These are phyloP conservation scores for Trichodelitschia bisporula DNA, from an alignment of 495 filamentous ascomycete species.

Conservation along the genomic window DNA sequence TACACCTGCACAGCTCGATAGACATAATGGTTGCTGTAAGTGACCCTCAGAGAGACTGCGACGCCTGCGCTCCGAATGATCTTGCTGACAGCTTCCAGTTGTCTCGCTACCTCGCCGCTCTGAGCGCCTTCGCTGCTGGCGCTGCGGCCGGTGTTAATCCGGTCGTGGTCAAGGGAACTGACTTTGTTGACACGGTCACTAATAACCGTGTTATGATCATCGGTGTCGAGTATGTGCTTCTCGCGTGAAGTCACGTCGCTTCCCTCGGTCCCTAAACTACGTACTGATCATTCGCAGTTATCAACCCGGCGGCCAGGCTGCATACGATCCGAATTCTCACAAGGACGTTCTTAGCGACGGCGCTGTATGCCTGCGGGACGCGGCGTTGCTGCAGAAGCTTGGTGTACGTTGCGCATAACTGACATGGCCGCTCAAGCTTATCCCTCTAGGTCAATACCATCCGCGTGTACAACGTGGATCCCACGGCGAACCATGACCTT, in stretches of 20 bases:
- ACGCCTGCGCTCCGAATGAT: no score
- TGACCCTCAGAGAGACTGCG: no score
- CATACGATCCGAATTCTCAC: slow-evolving; percentile 33
- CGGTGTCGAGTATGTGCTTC: slow-evolving; percentile 43
- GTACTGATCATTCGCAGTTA: slow-evolving; percentile 29
- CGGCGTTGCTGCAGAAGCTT: slow-evolving; percentile 70
- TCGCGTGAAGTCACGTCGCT: slow-evolving; percentile 2
- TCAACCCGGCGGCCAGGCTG: slow-evolving; percentile 74
- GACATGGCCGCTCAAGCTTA: slow-evolving; percentile 2
- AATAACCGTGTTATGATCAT: slow-evolving; percentile 69
- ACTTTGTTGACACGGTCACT: slow-evolving; percentile 64
- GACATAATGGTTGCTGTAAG: no score
- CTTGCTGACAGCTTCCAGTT: no score
- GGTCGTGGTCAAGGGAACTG: slow-evolving; percentile 44
- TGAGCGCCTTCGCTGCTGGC: no score
- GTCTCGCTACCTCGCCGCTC: no score
- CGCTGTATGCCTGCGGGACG: slow-evolving; percentile 63
- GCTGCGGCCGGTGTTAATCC: slow-evolving; percentile 38
- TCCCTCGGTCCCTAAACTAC: slow-evolving; percentile 1
- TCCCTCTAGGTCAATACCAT: slow-evolving; percentile 52
- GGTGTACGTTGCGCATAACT: slow-evolving; percentile 18
- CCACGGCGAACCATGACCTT: slow-evolving; percentile 59
- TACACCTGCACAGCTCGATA: no score
- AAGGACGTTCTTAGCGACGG: slow-evolving; percentile 55
- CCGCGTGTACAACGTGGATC: slow-evolving; percentile 80